phyloP scores from a whole-genome alignment of 495 filamentous ascomycete species.

The Cetradonia linearis region DNA sequence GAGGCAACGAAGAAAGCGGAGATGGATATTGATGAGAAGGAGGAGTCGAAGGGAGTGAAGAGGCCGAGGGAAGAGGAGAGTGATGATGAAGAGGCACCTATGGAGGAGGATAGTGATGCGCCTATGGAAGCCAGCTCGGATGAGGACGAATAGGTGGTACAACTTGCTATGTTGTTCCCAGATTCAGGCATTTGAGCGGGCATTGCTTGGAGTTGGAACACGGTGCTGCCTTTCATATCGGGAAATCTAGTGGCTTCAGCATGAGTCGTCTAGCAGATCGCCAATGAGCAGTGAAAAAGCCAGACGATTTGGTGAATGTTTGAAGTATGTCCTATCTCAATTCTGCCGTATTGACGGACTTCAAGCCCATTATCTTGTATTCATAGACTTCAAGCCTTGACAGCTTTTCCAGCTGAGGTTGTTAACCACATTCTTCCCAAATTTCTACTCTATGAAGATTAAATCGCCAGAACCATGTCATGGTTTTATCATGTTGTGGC shows the following conservation, averaged over 20 bases:
- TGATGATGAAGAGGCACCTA: slow-evolving; percentile 55
- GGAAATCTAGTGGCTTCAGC: not conserved
- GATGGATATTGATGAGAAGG: slow-evolving; percentile 13
- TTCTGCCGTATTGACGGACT: no score
- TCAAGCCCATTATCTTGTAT: no score
- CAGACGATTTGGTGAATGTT: no score
- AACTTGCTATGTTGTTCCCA: not conserved
- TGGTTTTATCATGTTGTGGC: no score
- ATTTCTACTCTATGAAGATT: no score
- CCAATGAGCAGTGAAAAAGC: no score
- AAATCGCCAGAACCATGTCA: no score
- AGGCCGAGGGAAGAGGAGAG: slow-evolving; percentile 63
- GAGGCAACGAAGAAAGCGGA: slow-evolving; percentile 34
- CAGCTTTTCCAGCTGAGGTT: no score
- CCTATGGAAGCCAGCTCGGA: slow-evolving; percentile 47
- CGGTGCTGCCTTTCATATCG: not conserved
- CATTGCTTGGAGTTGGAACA: slow-evolving; percentile 3
- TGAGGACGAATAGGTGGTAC: slow-evolving; percentile 34
- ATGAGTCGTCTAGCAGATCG: not conserved
- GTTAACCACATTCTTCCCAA: no score
- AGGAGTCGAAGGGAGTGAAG: slow-evolving; percentile 42
- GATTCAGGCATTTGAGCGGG: not conserved
- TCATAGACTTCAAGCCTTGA: no score
- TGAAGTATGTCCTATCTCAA: no score
- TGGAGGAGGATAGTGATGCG: slow-evolving; percentile 59